These are phyloP conservation scores for Luvunga scandens DNA, from an alignment of 345 rosid species.

Conservation along the genomic window DNA sequence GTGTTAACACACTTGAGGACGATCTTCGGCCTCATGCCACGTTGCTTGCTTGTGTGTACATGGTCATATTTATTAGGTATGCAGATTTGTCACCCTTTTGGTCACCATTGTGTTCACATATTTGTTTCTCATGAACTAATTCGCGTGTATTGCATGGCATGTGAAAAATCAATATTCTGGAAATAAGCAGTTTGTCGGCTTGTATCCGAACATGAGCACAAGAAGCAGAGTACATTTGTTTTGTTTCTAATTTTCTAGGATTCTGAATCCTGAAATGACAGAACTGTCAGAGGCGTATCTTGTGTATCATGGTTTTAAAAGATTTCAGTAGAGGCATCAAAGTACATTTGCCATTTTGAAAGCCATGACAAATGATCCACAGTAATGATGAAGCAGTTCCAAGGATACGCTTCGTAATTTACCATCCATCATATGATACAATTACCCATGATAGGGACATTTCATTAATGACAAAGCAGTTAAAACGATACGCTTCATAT, in stretches of 20 bases:
- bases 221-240: slow-evolving; percentile 9
- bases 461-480: too few species aligned
- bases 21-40: too few species aligned
- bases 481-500: too few species aligned
- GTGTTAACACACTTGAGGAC: background rate
- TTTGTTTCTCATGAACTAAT: too few species aligned
- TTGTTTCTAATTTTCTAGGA: background rate
- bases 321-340: background rate
- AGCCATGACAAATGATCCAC: background rate
- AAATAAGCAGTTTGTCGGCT: slow-evolving; percentile 8
- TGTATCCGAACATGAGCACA: slow-evolving; percentile 11
- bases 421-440: too few species aligned
- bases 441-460: too few species aligned
- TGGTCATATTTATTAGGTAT: too few species aligned
- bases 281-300: slow-evolving; percentile 15
- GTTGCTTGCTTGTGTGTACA: too few species aligned
- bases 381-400: background rate
- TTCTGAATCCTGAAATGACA: slow-evolving; percentile 6
- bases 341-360: background rate
- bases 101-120: too few species aligned
- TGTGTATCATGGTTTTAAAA: background rate
- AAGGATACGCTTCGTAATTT: too few species aligned
- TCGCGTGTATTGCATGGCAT: background rate
- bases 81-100: too few species aligned
- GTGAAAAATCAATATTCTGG: background rate